Conservation (phyloP, 1,139 yeast species). For the Hyphopichia burtonii region DNA sequence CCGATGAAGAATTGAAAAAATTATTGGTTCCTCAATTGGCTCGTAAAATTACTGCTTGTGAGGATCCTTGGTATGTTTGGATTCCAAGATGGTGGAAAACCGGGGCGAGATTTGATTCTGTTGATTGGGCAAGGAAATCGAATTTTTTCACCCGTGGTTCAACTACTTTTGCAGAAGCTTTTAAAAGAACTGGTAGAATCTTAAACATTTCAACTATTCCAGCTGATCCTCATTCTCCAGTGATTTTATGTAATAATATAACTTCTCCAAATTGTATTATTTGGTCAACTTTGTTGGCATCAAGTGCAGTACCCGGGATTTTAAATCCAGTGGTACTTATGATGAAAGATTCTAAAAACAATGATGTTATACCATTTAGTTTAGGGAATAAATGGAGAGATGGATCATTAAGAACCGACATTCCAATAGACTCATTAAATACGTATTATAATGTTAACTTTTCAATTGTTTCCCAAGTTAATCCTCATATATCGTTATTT, state of each 20-base stretch:
- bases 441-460: slow-evolving; percentile 78
- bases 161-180: slow-evolving; percentile 70
- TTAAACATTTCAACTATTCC: slow-evolving; percentile 78
- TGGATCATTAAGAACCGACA: slow-evolving; percentile 70
- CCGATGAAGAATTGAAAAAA: slow-evolving; percentile 61
- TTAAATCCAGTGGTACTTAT: slow-evolving; percentile 76
- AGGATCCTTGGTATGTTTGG: slow-evolving; percentile 64
- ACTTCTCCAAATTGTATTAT: slow-evolving; percentile 83
- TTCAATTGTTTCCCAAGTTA: slow-evolving; percentile 76
- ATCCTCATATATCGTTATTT: slow-evolving; percentile 77
- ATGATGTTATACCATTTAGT: slow-evolving; percentile 59
- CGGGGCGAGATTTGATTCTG: slow-evolving; percentile 76
- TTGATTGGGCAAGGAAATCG: slow-evolving; percentile 70
- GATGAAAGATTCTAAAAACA: slow-evolving; percentile 57
- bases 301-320: slow-evolving; percentile 85
- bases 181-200: slow-evolving; percentile 64
- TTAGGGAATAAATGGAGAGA: slow-evolving; percentile 77
- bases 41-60: slow-evolving; percentile 67
- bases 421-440: slow-evolving; percentile 67
- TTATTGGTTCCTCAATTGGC: slow-evolving; percentile 65
- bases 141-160: slow-evolving; percentile 74
- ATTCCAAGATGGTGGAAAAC: slow-evolving; percentile 65
- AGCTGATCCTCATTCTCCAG: slow-evolving; percentile 81
- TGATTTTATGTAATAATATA: slow-evolving; percentile 70
- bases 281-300: slow-evolving; percentile 76